Conservation (phyloP, 768 basidiomycete genomes). For the Zangia roseola region DNA sequence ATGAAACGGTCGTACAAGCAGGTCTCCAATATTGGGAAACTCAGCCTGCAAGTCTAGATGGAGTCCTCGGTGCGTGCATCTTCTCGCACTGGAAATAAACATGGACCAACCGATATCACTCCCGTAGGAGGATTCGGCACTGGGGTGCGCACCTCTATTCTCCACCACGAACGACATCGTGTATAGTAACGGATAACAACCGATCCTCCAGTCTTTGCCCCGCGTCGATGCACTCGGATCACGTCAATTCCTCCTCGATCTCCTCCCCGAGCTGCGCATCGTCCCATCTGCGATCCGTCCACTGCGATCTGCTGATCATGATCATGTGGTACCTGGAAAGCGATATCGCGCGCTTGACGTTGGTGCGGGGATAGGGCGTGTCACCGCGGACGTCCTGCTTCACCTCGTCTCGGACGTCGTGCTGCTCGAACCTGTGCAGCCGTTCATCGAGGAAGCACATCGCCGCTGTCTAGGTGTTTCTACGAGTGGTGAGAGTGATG, state of each 20-base stretch:
- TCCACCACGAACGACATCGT: neutral
- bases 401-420: slow-evolving; percentile 85
- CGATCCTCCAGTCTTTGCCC: slow-evolving; percentile 65
- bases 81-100: neutral
- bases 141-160: slow-evolving; percentile 35
- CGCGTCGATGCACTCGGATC: slow-evolving; percentile 89
- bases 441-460: slow-evolving; percentile 76
- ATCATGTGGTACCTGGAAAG: slow-evolving; percentile 22
- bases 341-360: slow-evolving; percentile 84
- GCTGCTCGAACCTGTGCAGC: slow-evolving; percentile 82
- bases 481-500: slow-evolving; percentile 31
- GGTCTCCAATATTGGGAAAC: slow-evolving; percentile 86
- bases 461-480: slow-evolving; percentile 35
- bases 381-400: slow-evolving; percentile 86
- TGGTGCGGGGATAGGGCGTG: slow-evolving; percentile 92
- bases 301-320: slow-evolving; percentile 27
- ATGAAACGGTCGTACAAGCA: slow-evolving; percentile 59
- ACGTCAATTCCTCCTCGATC: slow-evolving; percentile 78
- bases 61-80: slow-evolving; percentile 74
- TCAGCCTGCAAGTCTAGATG: slow-evolving; percentile 80
- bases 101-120: slow-evolving; percentile 16
- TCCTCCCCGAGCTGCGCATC: slow-evolving; percentile 75
- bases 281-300: slow-evolving; percentile 73
- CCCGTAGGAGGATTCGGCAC: slow-evolving; percentile 53
- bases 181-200: neutral